Evolutionary conservation across 352 stramenopile genomes (phyloP).

Genomic region (Albugo laibachii): DNA sequence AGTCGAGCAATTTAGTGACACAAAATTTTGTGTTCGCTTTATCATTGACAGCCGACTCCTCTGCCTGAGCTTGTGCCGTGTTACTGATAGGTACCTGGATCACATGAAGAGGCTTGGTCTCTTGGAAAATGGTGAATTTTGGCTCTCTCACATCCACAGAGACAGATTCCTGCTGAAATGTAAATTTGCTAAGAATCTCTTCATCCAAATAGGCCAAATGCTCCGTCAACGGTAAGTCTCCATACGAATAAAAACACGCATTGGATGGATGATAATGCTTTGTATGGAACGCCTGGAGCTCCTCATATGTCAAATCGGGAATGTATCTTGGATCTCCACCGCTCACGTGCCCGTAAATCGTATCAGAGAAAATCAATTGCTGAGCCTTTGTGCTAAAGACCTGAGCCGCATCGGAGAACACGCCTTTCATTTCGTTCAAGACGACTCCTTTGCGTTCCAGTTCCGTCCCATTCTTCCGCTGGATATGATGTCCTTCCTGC

Average conservation of each 20-base stretch:
- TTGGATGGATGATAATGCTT: constrained; percentile 82
- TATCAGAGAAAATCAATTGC: constrained; percentile 79
- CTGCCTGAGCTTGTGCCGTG: constrained; percentile 5
- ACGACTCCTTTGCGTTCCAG: constrained; percentile 73
- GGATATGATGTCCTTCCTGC: constrained; percentile 57
- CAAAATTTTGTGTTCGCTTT: constrained; percentile 70
- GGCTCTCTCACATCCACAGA: constrained; percentile 15
- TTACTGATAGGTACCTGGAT: constrained; percentile 7
- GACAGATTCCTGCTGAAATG: constrained; percentile 25
- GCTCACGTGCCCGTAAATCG: constrained; percentile 70
- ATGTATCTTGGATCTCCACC: constrained; percentile 51
- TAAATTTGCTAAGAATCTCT: constrained; percentile 45
- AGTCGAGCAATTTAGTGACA: constrained; percentile 42
- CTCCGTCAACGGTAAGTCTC: constrained; percentile 56
- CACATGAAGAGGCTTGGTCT: constrained; percentile 21
- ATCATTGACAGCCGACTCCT: constrained; percentile 15
- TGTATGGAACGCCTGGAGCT: constrained; percentile 57
- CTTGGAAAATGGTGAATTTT: neutral
- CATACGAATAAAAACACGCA: constrained; percentile 79
- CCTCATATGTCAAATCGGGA: constrained; percentile 50
- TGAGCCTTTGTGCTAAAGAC: constrained; percentile 83
- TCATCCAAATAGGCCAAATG: constrained; percentile 59
- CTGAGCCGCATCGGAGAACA: constrained; percentile 90
- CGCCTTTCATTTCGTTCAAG: constrained; percentile 99
- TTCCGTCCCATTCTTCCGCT: constrained; percentile 4